phyloP scores from a whole-genome alignment of 2,329 filamentous ascomycete genomes.

The Gnomoniopsis sp. region DNA sequence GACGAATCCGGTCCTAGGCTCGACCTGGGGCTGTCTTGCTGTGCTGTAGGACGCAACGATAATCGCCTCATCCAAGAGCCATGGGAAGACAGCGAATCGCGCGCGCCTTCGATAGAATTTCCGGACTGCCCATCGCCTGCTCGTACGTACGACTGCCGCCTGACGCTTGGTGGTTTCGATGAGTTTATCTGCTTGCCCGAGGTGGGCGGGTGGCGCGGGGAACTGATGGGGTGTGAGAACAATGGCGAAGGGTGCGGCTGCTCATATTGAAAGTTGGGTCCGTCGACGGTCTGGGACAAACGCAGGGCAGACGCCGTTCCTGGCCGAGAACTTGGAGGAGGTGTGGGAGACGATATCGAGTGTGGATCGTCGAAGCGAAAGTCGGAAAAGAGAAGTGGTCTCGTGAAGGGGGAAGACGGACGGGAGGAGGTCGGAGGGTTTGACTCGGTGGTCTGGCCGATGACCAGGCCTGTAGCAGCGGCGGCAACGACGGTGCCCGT shows the following conservation, averaged over 20 bases:
- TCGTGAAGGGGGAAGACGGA: conserved; percentile 29
- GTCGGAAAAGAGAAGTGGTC: conserved; percentile 28
- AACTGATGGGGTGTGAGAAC: conserved; percentile 26
- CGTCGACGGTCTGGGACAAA: conserved; percentile 30
- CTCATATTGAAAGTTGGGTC: conserved; percentile 19
- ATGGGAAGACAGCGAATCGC: conserved; percentile 59
- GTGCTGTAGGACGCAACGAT: conserved; percentile 62
- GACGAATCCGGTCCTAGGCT: conserved; percentile 62
- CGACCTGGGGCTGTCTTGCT: conserved; percentile 61
- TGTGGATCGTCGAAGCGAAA: conserved; percentile 11
- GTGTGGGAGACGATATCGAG: conserved; percentile 21
- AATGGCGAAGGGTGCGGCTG: conserved; percentile 23
- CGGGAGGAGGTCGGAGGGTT: conserved; percentile 26
- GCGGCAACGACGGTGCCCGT: conserved; percentile 60
- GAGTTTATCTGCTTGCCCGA: conserved; percentile 39
- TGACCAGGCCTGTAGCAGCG: conserved; percentile 56
- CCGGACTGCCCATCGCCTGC: conserved; percentile 34
- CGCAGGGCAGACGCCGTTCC: conserved; percentile 39
- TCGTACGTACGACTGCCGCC: conserved; percentile 42
- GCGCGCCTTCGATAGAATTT: conserved; percentile 40
- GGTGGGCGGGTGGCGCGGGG: conserved; percentile 27
- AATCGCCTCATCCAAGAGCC: conserved; percentile 72
- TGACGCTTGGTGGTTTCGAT: conserved; percentile 32
- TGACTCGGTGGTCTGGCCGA: conserved; percentile 49
- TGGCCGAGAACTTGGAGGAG: conserved; percentile 36